A percentile compares a stretch with the other conserved stretches of the same genome.
phyloP scores from a whole-genome alignment of 2,329 filamentous ascomycete genomes.

The Trematosphaeria pertusa region DNA sequence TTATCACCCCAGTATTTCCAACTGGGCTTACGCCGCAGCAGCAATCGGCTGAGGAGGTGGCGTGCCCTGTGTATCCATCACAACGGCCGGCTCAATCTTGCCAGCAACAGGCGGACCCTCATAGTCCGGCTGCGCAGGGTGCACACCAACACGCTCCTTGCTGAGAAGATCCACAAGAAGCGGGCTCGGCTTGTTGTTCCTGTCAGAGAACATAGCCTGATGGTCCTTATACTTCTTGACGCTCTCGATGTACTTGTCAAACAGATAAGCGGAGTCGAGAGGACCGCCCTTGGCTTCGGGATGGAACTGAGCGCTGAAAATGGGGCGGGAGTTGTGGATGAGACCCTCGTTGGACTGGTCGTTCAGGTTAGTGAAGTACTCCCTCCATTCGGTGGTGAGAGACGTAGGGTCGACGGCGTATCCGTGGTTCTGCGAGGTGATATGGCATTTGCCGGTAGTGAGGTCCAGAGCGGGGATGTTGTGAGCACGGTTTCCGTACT shows the following conservation, averaged over 20 bases:
- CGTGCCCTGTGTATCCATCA: constrained; percentile 35
- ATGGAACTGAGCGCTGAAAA: constrained; percentile 99
- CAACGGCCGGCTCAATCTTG: constrained; percentile 34
- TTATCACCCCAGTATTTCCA: neutral
- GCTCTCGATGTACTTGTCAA: constrained; percentile 93
- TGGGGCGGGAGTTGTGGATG: constrained; percentile 94
- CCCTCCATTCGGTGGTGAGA: constrained; percentile 86
- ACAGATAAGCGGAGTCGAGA: constrained; percentile 93
- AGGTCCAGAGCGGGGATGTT: constrained; percentile 96
- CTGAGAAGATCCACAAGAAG: constrained; percentile 88
- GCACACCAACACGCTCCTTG: constrained; percentile 92
- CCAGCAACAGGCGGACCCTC: constrained; percentile 36
- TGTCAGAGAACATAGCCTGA: constrained; percentile 73
- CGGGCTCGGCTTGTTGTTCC: constrained; percentile 86
- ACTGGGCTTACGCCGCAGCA: constrained; percentile 31
- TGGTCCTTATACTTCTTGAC: constrained; percentile 88
- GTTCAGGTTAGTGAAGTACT: constrained; percentile 98
- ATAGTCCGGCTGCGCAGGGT: constrained; percentile 48
- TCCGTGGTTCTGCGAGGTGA: constrained; percentile 97
- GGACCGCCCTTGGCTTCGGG: constrained; percentile 97
- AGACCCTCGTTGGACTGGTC: constrained; percentile 97
- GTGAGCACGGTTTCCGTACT: constrained; percentile 98
- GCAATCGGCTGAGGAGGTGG: constrained; percentile 44
- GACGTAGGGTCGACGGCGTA: constrained; percentile 91
- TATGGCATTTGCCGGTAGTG: constrained; percentile 96